These are phyloP conservation scores for Colletotrichum brevisporum DNA, from an alignment of 2,329 filamentous ascomycete genomes.

Conservation along the genomic window DNA sequence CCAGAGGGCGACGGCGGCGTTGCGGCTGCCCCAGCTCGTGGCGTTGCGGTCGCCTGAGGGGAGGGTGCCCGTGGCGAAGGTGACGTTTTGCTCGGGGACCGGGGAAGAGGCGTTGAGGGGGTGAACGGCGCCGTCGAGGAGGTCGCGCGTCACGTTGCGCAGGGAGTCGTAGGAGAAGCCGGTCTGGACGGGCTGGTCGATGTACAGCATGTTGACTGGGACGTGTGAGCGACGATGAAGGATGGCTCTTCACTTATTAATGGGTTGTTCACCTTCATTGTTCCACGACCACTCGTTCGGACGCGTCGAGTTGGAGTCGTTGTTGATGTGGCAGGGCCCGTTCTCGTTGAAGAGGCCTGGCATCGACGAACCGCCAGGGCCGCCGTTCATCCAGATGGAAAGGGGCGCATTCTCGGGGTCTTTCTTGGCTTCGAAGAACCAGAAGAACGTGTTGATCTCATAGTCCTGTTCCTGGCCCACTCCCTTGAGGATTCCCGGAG, in stretches of 20 bases:
- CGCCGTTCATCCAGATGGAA: conserved; percentile 73
- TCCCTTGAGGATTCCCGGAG: conserved; percentile 50
- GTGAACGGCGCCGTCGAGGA: conserved; percentile 26
- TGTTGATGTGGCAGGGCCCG: conserved; percentile 67
- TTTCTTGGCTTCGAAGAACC: conserved; percentile 50
- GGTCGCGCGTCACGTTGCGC: conserved; percentile 42
- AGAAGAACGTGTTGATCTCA: conserved; percentile 61
- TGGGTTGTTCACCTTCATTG: conserved; percentile 57
- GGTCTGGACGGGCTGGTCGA: conserved; percentile 43
- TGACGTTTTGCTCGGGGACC: conserved; percentile 53
- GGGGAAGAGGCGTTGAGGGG: conserved; percentile 37
- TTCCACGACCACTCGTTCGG: conserved; percentile 73
- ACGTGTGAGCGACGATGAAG: neutral
- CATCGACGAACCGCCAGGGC: conserved; percentile 70
- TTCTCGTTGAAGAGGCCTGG: conserved; percentile 65
- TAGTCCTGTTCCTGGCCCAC: conserved; percentile 57
- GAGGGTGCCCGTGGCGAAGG: conserved; percentile 52
- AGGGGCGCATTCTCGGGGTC: conserved; percentile 52
- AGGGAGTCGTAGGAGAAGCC: conserved; percentile 43
- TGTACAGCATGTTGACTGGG: conserved; percentile 44
- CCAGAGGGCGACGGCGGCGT: conserved; percentile 47
- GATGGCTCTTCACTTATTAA: too few relatives aligned
- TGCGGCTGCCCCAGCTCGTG: conserved; percentile 59
- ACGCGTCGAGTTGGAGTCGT: conserved; percentile 63
- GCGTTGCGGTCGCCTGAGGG: conserved; percentile 47